Percentiles rank a stretch among this genome's conserved stretches.
Conservation (phyloP, 371 early-diverging fungal genomes). For the Mucor saturninus region DNA sequence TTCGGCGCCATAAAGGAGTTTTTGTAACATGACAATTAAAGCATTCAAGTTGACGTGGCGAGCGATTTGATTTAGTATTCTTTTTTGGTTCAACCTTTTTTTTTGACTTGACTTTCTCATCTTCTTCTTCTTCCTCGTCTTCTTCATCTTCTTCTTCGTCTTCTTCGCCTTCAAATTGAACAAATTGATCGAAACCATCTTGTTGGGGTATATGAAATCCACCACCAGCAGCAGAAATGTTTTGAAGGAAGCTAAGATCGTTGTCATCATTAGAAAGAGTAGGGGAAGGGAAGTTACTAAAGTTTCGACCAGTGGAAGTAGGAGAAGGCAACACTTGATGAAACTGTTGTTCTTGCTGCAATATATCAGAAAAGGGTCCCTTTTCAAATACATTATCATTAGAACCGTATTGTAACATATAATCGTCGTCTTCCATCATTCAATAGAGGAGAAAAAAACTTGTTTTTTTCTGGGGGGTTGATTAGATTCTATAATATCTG, state of each 20-base stretch:
- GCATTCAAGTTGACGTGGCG: constrained; percentile 65
- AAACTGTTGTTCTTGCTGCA: constrained; percentile 15
- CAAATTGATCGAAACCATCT: constrained; percentile 22
- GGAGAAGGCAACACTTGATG: constrained; percentile 22
- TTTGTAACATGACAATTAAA: constrained; percentile 79
- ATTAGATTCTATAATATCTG: background rate
- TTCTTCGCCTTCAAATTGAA: constrained; percentile 21
- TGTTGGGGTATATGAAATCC: constrained; percentile 11
- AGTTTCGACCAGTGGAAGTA: constrained; percentile 29
- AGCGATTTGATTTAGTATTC: constrained; percentile 9
- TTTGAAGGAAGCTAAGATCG: constrained; percentile 10
- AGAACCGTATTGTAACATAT: constrained; percentile 15
- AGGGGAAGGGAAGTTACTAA: constrained; percentile 23
- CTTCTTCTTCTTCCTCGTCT: background rate
- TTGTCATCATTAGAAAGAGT: constrained; percentile 15
- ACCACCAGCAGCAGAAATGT: constrained; percentile 8
- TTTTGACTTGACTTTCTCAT: constrained; percentile 3
- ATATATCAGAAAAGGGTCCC: constrained; percentile 19
- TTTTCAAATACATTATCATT: constrained; percentile 17
- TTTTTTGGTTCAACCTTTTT: constrained; percentile 8
- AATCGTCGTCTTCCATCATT: constrained; percentile 15
- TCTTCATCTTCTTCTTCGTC: constrained; percentile 2
- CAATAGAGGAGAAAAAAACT: constrained; percentile 3
- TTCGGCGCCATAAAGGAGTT: constrained; percentile 85
- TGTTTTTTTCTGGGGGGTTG: background rate